Percentiles rank a stretch among this genome's conserved stretches.
Evolutionary conservation across 768 basidiomycete genomes (phyloP).

Genomic region (Auricularia heimuer): DNA sequence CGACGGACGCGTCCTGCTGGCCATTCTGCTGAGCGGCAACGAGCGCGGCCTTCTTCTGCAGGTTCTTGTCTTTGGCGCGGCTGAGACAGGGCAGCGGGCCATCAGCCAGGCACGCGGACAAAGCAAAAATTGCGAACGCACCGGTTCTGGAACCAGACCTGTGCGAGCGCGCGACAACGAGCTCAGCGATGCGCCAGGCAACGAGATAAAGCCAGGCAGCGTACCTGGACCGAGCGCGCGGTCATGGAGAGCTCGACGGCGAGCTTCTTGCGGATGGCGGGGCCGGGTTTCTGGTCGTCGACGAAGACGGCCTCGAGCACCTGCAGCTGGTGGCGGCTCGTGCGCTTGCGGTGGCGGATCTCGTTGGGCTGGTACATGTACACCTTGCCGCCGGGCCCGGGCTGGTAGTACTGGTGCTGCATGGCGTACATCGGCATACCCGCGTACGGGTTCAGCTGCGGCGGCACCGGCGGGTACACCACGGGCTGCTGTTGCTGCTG

Average conservation of each 20-base stretch:
- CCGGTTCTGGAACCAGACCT: constrained; percentile 93
- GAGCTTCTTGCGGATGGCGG: constrained; percentile 64
- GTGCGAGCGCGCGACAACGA: constrained; percentile 10
- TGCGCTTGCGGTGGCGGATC: constrained; percentile 90
- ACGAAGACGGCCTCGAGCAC: constrained; percentile 82
- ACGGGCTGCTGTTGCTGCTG: no score
- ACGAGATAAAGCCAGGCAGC: constrained; percentile 16
- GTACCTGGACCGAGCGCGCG: constrained; percentile 88
- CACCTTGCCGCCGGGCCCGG: constrained; percentile 48
- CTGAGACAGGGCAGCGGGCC: constrained; percentile 26
- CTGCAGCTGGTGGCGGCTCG: constrained; percentile 79
- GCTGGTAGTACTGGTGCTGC: no score
- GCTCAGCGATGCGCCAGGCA: constrained; percentile 3
- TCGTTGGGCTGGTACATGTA: constrained; percentile 85
- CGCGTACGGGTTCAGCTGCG: no score
- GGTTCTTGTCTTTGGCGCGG: constrained; percentile 75
- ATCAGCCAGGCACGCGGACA: constrained; percentile 8
- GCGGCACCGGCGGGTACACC: no score
- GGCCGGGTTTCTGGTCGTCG: constrained; percentile 87
- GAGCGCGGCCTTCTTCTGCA: constrained; percentile 36
- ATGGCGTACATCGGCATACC: no score
- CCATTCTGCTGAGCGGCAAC: neutral
- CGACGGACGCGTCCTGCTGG: constrained; percentile 1
- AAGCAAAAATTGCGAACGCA: constrained; percentile 18
- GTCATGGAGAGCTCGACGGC: constrained; percentile 84